Evolutionary conservation across 768 basidiomycete species (phyloP).

Genomic region (Lactifluus volemus): DNA sequence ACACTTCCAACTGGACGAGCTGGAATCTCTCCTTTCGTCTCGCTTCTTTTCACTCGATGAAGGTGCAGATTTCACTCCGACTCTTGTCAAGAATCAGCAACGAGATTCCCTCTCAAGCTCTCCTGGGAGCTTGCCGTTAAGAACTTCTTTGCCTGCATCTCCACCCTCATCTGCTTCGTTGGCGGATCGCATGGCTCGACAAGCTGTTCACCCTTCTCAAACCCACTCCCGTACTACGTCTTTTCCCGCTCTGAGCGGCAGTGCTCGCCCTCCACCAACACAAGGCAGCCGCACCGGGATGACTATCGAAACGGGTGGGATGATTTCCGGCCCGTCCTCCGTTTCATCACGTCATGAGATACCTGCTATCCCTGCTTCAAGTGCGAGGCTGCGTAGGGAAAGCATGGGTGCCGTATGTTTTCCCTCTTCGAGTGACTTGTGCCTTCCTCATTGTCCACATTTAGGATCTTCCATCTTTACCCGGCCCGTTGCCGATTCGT

Average conservation of each 20-base stretch:
- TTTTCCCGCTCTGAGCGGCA: slow-evolving; percentile 29
- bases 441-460: neutral
- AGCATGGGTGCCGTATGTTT: slow-evolving; percentile 34
- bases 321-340: slow-evolving; percentile 34
- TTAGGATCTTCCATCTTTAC: slow-evolving; percentile 32
- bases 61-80: slow-evolving; percentile 61
- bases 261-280: slow-evolving; percentile 28
- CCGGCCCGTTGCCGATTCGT: slow-evolving; percentile 38
- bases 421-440: slow-evolving; percentile 4
- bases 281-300: slow-evolving; percentile 24
- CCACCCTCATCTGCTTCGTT: slow-evolving; percentile 30
- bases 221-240: slow-evolving; percentile 31
- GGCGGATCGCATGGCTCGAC: slow-evolving; percentile 34
- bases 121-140: slow-evolving; percentile 32
- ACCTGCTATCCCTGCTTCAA: slow-evolving; percentile 15
- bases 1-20: slow-evolving; percentile 65
- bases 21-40: slow-evolving; percentile 68
- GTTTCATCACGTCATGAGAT: slow-evolving; percentile 28
- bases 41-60: slow-evolving; percentile 63
- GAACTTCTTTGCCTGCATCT: slow-evolving; percentile 39
- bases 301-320: slow-evolving; percentile 20
- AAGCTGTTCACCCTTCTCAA: slow-evolving; percentile 26
- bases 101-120: slow-evolving; percentile 44
- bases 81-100: slow-evolving; percentile 55
- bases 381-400: slow-evolving; percentile 41